These are phyloP conservation scores for Salix brachista DNA, from an alignment of 345 rosid genomes.

Conservation along the genomic window DNA sequence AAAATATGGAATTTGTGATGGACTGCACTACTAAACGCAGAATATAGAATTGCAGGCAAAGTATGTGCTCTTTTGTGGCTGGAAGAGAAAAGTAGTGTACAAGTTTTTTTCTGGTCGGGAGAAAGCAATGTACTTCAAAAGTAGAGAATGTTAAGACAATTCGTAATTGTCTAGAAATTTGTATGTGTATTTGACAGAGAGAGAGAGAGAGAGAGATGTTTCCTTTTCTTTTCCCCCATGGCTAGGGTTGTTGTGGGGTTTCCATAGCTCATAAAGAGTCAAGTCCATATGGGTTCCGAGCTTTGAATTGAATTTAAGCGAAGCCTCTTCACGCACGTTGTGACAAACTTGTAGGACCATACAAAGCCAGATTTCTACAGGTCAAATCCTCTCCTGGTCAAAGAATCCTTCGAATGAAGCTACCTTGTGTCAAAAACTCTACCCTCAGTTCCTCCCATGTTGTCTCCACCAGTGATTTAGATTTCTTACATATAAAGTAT, in stretches of 20 bases:
- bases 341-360: conserved; percentile 34
- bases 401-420: conserved; percentile 12
- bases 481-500: conserved; percentile 9
- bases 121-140: conserved; percentile 25
- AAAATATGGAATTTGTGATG: conserved; percentile 5
- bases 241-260: neutral
- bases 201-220: neutral
- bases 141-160: conserved; percentile 18
- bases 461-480: conserved; percentile 32
- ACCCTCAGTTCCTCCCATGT: conserved; percentile 18
- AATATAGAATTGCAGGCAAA: conserved; percentile 15
- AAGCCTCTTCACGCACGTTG: neutral
- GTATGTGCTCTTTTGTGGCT: conserved; percentile 19
- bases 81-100: conserved; percentile 13
- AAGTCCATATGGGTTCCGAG: conserved; percentile 7
- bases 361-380: neutral
- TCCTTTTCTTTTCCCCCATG: neutral
- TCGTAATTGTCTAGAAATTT: neutral
- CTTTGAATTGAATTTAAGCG: conserved; percentile 6
- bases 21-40: conserved; percentile 28
- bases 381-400: conserved; percentile 12
- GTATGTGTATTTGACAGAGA: conserved; percentile 21
- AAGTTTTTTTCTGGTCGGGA: conserved; percentile 26
- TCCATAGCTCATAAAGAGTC: conserved; percentile 10
- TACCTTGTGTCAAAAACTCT: conserved; percentile 7